Conservation (phyloP, 805 yeast genomes). For the Metschnikowia similis region DNA sequence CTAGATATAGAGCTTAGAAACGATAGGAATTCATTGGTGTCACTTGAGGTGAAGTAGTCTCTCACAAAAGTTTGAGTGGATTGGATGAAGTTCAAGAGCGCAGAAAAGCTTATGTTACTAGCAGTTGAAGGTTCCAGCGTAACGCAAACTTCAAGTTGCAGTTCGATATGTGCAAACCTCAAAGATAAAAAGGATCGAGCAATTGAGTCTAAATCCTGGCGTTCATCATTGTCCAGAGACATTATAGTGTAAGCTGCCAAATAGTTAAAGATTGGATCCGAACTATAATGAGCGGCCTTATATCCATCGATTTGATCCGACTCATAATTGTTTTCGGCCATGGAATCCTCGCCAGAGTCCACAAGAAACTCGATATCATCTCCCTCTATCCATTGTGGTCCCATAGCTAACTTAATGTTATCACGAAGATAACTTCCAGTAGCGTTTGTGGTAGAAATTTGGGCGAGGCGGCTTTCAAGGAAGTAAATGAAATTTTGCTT, state of each 20-base stretch:
- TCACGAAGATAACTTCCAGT: neutral
- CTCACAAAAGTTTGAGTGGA: slow-evolving; percentile 27
- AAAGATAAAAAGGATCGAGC: slow-evolving; percentile 22
- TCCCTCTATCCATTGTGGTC: slow-evolving; percentile 10
- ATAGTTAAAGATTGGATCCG: slow-evolving; percentile 27
- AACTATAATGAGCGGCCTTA: neutral
- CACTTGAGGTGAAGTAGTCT: slow-evolving; percentile 19
- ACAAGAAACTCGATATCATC: slow-evolving; percentile 17
- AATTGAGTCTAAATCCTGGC: slow-evolving; percentile 18
- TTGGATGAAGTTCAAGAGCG: slow-evolving; percentile 30
- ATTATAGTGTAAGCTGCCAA: slow-evolving; percentile 30
- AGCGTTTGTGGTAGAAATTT: slow-evolving; percentile 16
- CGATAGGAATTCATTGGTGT: slow-evolving; percentile 13
- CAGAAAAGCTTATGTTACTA: slow-evolving; percentile 22
- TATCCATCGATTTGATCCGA: neutral
- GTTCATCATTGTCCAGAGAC: slow-evolving; percentile 13
- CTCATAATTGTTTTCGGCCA: slow-evolving; percentile 13
- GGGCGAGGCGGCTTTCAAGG: slow-evolving; percentile 25
- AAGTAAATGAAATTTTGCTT: slow-evolving; percentile 22
- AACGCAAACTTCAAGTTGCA: neutral
- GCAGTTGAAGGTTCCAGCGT: neutral
- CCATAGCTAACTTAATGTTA: neutral
- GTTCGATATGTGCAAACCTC: slow-evolving; percentile 19
- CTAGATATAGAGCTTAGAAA: slow-evolving; percentile 13
- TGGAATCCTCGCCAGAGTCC: slow-evolving; percentile 11